Percentiles rank a stretch among this genome's conserved stretches.
phyloP scores from a whole-genome alignment of 1,284 basidiomycete species.

The Marasmius oreades region DNA sequence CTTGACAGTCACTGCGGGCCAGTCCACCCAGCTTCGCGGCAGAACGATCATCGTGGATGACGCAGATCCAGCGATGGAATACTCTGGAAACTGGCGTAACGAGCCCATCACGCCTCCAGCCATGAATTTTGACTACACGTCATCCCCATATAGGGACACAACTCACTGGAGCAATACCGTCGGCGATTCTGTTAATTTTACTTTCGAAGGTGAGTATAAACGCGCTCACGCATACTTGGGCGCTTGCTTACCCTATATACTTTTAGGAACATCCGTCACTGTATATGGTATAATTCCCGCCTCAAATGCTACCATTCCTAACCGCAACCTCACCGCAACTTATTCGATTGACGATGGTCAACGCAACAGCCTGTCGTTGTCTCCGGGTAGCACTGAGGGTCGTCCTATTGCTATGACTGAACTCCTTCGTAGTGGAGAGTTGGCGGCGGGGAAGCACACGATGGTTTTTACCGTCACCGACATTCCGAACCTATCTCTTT shows the following conservation, averaged over 20 bases:
- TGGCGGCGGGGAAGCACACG: conserved; percentile 28
- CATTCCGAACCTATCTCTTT: conserved; percentile 27
- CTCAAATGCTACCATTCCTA: conserved; percentile 18
- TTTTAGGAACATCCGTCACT: conserved; percentile 31
- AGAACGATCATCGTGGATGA: conserved; percentile 35
- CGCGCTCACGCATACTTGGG: background rate
- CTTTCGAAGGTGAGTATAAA: conserved; percentile 30
- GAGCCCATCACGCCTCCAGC: conserved; percentile 13
- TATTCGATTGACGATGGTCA: conserved; percentile 31
- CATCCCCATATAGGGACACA: conserved; percentile 27
- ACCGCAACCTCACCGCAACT: conserved; percentile 28
- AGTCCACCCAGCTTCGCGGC: conserved; percentile 29
- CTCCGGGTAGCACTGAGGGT: conserved; percentile 24
- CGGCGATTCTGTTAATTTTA: conserved; percentile 30
- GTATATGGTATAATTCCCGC: conserved; percentile 29
- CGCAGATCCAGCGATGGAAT: conserved; percentile 24
- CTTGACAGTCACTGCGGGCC: conserved; percentile 31
- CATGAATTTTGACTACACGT: conserved; percentile 23
- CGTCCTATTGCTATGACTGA: conserved; percentile 28
- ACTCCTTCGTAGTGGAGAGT: conserved; percentile 30
- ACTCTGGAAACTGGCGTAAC: conserved; percentile 30
- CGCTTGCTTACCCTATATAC: conserved; percentile 6
- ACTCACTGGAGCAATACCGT: conserved; percentile 33
- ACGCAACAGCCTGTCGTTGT: conserved; percentile 20
- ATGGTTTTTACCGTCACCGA: conserved; percentile 33